Evolutionary conservation across 2,329 filamentous ascomycete genomes (phyloP).

Genomic region (Rhynchosporium graminicola): DNA sequence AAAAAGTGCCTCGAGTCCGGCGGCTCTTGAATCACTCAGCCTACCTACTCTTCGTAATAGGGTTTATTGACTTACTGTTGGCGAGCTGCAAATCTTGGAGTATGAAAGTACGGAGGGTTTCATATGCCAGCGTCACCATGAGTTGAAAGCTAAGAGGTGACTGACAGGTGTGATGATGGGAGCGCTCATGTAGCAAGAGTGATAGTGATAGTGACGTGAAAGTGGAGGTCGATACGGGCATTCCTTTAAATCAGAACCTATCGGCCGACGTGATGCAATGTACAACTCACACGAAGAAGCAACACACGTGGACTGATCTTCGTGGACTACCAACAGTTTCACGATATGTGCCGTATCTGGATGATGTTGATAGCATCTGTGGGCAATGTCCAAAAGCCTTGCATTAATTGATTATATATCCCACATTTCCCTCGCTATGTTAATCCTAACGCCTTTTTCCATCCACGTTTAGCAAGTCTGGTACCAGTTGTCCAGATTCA

Average conservation of each 20-base stretch:
- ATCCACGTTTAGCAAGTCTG: constrained; percentile 2
- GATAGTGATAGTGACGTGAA: no score
- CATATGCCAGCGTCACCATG: no score
- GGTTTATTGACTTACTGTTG: no score
- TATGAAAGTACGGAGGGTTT: no score
- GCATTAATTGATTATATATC: constrained; percentile 1
- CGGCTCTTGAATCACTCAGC: not conserved
- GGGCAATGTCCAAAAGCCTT: not conserved
- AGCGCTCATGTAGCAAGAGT: no score
- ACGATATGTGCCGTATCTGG: not conserved
- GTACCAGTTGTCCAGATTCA: constrained; percentile 27
- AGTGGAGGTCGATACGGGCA: no score
- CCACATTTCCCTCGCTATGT: not conserved
- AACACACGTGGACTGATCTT: not conserved
- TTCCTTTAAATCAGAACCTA: no score
- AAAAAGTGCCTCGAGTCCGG: not conserved
- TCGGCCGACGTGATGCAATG: no score
- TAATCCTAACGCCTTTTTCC: not conserved
- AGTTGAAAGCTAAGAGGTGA: no score
- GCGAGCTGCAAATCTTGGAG: no score
- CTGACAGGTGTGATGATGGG: no score
- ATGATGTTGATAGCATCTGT: not conserved
- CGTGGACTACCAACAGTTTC: not conserved
- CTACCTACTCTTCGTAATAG: not conserved
- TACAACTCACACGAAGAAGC: no score